A percentile compares a stretch with the other conserved stretches of the same genome.
Conservation (phyloP, 768 basidiomycete species). For the Pleurotus salmoneostramineus region DNA sequence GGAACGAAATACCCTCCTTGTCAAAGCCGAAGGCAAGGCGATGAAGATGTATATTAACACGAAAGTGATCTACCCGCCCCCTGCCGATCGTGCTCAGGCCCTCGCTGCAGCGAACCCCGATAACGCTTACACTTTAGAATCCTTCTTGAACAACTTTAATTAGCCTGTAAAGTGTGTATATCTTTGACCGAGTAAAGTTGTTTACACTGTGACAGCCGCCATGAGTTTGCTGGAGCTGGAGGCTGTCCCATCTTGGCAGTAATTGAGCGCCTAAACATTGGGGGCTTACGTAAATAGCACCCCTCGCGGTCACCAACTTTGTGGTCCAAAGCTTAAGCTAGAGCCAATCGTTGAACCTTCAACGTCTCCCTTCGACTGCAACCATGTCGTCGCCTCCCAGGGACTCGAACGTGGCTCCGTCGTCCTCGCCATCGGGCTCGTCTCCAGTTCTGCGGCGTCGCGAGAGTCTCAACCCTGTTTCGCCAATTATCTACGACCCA, state of each 20-base stretch:
- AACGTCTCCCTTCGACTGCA: not conserved
- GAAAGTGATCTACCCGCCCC: constrained; percentile 16
- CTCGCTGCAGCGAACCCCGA: constrained; percentile 14
- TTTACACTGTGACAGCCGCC: too few species aligned
- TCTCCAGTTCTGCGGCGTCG: constrained; percentile 36
- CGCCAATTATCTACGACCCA: constrained; percentile 33
- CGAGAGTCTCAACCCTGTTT: constrained; percentile 25
- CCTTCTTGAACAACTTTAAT: too few species aligned
- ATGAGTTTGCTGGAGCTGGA: not conserved
- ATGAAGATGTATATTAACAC: constrained; percentile 16
- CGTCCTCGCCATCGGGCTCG: constrained; percentile 39
- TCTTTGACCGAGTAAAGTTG: too few species aligned
- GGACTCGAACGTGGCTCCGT: constrained; percentile 26
- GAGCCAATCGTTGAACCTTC: not conserved
- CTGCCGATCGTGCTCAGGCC: constrained; percentile 10
- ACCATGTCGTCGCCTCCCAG: constrained; percentile 34
- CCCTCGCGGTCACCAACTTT: too few species aligned
- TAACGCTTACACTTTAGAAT: not conserved
- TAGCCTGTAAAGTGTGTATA: too few species aligned
- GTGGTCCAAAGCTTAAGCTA: too few species aligned
- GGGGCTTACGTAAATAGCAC: not conserved
- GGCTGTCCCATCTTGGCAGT: not conserved
- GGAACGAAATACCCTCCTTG: constrained; percentile 12
- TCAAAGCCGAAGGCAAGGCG: constrained; percentile 11
- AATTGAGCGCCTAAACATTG: not conserved